These are phyloP conservation scores for Scedosporium dehoogii DNA, from an alignment of 2,329 filamentous ascomycete genomes.

Conservation along the genomic window DNA sequence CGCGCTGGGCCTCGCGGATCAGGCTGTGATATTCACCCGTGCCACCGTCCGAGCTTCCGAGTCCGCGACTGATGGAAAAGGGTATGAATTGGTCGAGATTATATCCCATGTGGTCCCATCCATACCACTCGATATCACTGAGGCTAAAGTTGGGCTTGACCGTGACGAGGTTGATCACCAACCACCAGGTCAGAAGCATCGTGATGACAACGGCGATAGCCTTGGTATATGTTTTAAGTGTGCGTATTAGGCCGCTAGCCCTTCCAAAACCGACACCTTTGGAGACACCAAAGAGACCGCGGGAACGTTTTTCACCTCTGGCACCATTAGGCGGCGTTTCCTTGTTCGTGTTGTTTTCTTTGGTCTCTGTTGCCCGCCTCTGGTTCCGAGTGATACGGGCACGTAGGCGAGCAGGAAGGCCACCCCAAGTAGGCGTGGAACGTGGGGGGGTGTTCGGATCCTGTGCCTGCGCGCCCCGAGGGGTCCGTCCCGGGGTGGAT, in stretches of 20 bases:
- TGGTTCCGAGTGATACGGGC: neutral
- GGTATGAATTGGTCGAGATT: conserved; percentile 20
- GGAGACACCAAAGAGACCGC: too few species aligned
- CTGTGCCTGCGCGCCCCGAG: neutral
- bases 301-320: too few species aligned
- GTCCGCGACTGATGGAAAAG: conserved; percentile 5
- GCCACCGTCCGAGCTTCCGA: neutral
- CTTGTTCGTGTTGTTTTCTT: too few species aligned
- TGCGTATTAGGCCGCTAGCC: too few species aligned
- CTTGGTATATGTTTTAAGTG: neutral
- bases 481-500: neutral
- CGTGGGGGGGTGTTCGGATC: neutral
- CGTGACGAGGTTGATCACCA: conserved; percentile 1
- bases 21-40: neutral
- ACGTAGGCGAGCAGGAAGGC: neutral
- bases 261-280: too few species aligned
- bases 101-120: conserved; percentile 12
- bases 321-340: too few species aligned
- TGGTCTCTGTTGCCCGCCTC: neutral
- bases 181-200: conserved; percentile 5
- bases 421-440: neutral
- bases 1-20: conserved; percentile 18
- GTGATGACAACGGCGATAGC: conserved; percentile 1
- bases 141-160: neutral
- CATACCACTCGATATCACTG: conserved; percentile 14